phyloP scores from a whole-genome alignment of 2,329 filamentous ascomycete genomes.

The Nannizziopsis barbatae region DNA sequence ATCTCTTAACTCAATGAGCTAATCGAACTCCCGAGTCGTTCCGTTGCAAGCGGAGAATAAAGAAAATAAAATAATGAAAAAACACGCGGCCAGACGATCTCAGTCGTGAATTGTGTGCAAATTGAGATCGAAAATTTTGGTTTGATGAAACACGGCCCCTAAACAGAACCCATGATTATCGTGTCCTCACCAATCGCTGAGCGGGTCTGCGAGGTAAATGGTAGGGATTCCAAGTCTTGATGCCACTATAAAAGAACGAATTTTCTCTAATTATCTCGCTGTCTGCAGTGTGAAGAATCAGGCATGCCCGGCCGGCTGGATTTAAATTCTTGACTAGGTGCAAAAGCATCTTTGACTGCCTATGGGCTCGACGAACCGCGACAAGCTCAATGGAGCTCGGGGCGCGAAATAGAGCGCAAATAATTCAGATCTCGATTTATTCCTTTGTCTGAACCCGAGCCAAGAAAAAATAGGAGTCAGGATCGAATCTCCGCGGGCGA shows the following conservation, averaged over 20 bases:
- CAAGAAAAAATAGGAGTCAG: too few relatives aligned
- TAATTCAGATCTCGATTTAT: too few relatives aligned
- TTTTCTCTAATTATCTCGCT: background rate
- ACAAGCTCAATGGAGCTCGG: too few relatives aligned
- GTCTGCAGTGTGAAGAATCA: slow-evolving; percentile 2
- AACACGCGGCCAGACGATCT: background rate
- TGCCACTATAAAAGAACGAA: background rate
- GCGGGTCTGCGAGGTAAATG: background rate
- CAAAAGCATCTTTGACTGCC: background rate
- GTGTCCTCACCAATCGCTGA: slow-evolving; percentile 5
- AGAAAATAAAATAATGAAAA: background rate
- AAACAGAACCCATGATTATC: background rate
- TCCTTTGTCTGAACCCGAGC: too few relatives aligned
- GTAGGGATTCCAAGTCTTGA: slow-evolving; percentile 8
- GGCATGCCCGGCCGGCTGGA: slow-evolving; percentile 2
- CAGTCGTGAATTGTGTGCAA: slow-evolving; percentile 1
- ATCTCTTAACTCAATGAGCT: too few relatives aligned
- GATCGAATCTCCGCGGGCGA: background rate
- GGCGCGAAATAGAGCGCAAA: too few relatives aligned
- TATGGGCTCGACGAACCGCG: too few relatives aligned
- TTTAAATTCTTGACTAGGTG: background rate
- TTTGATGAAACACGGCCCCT: slow-evolving; percentile 10
- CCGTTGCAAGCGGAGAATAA: slow-evolving; percentile 2
- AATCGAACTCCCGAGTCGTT: too few relatives aligned
- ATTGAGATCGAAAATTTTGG: slow-evolving; percentile 2